Evolutionary conservation across 2,329 filamentous ascomycete species (phyloP), one percentile per base, ranked within the genome.

Genomic region (Calonectria fujianensis): DNA sequence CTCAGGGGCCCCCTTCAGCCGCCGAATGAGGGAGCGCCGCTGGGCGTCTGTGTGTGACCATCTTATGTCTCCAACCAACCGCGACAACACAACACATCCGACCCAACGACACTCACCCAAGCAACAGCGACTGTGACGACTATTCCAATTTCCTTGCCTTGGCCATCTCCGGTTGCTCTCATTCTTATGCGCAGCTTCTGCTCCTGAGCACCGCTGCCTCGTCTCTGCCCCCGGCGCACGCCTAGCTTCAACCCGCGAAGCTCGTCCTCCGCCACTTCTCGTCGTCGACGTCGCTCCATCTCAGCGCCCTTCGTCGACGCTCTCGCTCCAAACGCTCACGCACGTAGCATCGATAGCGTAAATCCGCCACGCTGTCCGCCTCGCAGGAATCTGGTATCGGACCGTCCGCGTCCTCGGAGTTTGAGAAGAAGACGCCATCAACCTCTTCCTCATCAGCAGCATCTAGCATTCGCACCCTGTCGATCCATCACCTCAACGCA

Each of bases 321-420:
- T 35, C 32, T 35, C 32, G 18, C 31, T n/a, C 32, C 57, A 57
- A 64, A 32, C 74, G 48, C 63, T 74, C 71, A 75, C 75, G 73
- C 75, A 71, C 74, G 71, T 69, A 72, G 70, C 63, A 74, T 70
- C 76, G 63, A 69, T 70, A 73, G 76, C 70, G 74, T 77, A 71
- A 80, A 84, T 80, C 82, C 85, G 84, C 81, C 84, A 83, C 80
- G 82, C 84, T 86, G 85, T 86, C 84, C 82, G 81, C 73, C 75
- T 76, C 81, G 79, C 81, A 82, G 78, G 80, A 84, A 75, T 66
- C 80, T 81, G 75, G 78, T 76, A 80, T 78, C 77, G 84, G 83
- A 82, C 83, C 83, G 76, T 84, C 80, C 73, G 83, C 75, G 83
- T 84, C 84, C 82, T 76, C 78, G 82, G 83, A 83, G 79, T 78